phyloP scores from a whole-genome alignment of 2,329 filamentous ascomycete genomes.

The Epichloe coenophiala region DNA sequence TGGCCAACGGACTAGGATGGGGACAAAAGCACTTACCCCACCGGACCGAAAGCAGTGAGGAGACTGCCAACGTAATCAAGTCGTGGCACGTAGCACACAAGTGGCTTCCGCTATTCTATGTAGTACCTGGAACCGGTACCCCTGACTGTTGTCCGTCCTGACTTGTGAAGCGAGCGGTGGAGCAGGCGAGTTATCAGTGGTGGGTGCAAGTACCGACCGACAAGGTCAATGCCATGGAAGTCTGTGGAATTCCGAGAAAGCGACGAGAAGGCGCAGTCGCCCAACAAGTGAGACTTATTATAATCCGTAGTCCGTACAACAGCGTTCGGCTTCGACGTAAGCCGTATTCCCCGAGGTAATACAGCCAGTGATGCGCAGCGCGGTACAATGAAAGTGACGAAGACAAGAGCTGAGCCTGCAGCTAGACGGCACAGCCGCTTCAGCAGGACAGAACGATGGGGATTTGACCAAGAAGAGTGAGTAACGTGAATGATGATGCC shows the following conservation, averaged over 20 bases:
- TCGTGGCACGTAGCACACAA: constrained; percentile 1
- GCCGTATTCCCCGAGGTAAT: too few relatives aligned
- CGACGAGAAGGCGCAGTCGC: neutral
- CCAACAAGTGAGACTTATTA: neutral
- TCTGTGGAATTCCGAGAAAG: neutral
- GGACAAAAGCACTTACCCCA: constrained; percentile 2
- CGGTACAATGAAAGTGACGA: too few relatives aligned
- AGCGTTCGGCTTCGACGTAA: too few relatives aligned
- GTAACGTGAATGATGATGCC: neutral
- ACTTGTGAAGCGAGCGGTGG: constrained; percentile 1
- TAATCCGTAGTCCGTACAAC: too few relatives aligned
- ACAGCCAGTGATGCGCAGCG: too few relatives aligned
- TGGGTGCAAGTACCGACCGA: neutral
- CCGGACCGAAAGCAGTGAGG: neutral
- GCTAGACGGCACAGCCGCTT: neutral
- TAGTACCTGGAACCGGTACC: too few relatives aligned
- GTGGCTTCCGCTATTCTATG: neutral
- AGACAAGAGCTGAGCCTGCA: neutral
- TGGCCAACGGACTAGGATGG: constrained; percentile 2
- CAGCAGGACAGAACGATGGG: neutral
- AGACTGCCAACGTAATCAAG: neutral
- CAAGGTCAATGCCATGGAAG: neutral
- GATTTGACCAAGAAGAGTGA: neutral
- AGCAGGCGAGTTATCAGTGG: constrained; percentile 2
- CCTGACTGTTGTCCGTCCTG: too few relatives aligned